phyloP scores from a whole-genome alignment of 148 eudicot genomes.

The Vaccinium vitisidaea region DNA sequence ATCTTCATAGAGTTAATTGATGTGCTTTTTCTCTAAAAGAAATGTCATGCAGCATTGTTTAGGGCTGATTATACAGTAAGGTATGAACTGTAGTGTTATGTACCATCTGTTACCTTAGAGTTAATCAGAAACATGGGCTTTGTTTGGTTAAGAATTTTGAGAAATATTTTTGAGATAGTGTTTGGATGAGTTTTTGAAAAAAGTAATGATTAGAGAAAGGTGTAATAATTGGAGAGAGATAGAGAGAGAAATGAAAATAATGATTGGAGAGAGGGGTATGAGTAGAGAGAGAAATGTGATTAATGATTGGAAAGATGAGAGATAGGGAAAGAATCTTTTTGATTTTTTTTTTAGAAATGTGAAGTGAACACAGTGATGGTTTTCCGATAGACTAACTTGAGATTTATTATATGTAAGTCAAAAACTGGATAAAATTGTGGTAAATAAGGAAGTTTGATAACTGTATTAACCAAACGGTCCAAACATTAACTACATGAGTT shows the following conservation, averaged over 20 bases:
- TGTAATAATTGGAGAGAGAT: too few relatives aligned
- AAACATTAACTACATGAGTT: neutral
- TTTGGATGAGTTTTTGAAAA: too few relatives aligned
- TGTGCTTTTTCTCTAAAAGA: neutral
- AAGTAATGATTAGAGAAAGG: too few relatives aligned
- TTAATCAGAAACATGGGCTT: neutral
- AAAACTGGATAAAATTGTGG: neutral
- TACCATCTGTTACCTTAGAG: neutral
- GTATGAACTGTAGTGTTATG: neutral
- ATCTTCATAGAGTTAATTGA: neutral
- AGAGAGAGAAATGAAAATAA: too few relatives aligned
- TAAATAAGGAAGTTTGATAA: neutral
- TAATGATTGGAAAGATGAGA: too few relatives aligned
- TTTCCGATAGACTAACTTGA: neutral
- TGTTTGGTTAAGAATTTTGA: too few relatives aligned
- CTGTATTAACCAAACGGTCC: neutral
- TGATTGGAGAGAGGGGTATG: too few relatives aligned
- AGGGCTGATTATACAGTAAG: neutral
- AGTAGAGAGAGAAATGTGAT: too few relatives aligned
- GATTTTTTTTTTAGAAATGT: too few relatives aligned
- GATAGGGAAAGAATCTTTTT: too few relatives aligned
- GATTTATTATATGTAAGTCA: neutral
- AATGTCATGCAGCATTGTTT: neutral
- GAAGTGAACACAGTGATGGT: too few relatives aligned
- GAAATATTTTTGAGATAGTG: too few relatives aligned